Base-by-base conservation (phyloP, 345 rosid genomes). In the Gossypium herbaceum region DNA sequence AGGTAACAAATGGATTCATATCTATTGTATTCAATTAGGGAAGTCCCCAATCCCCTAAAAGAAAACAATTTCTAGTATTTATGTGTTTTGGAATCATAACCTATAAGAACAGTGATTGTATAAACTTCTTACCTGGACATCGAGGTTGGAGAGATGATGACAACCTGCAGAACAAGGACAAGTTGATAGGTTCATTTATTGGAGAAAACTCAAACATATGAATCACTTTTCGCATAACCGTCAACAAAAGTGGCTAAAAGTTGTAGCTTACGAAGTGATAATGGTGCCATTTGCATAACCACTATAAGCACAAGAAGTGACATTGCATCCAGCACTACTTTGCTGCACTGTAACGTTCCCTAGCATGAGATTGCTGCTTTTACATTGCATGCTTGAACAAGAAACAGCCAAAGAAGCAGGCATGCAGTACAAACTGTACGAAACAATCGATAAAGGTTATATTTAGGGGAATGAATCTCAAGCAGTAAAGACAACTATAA, bases 331-430 rank as follows among this genome's bases (percentile, higher is more conserved):
- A 12, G 88, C 97, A 78, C 90, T 85, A 73, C 84, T 92, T 83
- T 85, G 90, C 75, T 89, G 86, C 73, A 73, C 27, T 0, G 95
- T 86, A 34, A 82, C 57, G 19, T 52, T 52, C 64, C 98, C 98
- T 0, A 94, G 84, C 93, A 92, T 92, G 72, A 87, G 91, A 60
- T 88, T 92, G 78, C 97, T 92, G 65, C 89, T 88, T 73, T 79
- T 85, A 79, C 98, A 94, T 72, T 90, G 91, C 97, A 94, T 88
- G 84, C 97, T 94, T 7, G 98, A 94, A 80, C 98, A 94, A 76
- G 98, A 94, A 81, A 88, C 98, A 4, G 89, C 89, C 80, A 94
- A 69, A 45, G 97, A 84, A 77, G 97, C 91, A 8, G 98, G 97
- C 88, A 77, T 86, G 84, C 98, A 94, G 85, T 91, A 91, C 87